Base-by-base conservation (phyloP, 2,329 filamentous ascomycete genomes). In the Macrophomina pseudophaseolina region DNA sequence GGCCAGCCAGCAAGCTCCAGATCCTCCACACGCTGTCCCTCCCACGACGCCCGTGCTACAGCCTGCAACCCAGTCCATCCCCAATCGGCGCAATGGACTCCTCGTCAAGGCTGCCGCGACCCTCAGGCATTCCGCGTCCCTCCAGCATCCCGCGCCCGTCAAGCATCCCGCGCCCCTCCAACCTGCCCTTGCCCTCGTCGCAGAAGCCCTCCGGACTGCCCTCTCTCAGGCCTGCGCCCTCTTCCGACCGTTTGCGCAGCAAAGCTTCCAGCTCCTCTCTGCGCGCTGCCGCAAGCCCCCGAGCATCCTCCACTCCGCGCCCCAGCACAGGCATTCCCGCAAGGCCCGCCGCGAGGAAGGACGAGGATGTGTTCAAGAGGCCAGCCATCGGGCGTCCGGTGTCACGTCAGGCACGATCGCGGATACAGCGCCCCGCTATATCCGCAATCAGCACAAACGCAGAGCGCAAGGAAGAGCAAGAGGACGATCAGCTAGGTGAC, bases 81-180 rank as follows among this genome's bases (percentile, higher is more conserved):
- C 59, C 62, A 49, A 52, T 65, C 67, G 59, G 72, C 71, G 38
- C 67, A 56, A 68, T 79, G 77, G 76, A 79, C 52, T 71, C 70
- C 32, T 68, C 70, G 6, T 68, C 74, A 30, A 69, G 69, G 48
- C 70, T 72, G 67, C 72, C 72, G 60, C 60, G 60, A 23, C 54
- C 64, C 40, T 66, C 65, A 14, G 49, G 38, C 48, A 62, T 66
- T 53, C 67, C 72, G 4, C 71, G 75, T 64, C 30, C 65, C 49
- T 66, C 65, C 18, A 33, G 23, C 48, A 54, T 66, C 56, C 67
- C 72, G 7, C 71, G 76, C 33, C 68, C 73, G 18, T 78, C 78
- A 48, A 75, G 74, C 60, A 74, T 87, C 60, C 85, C 86, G 67
- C 80, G 85, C 52, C 80, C 81, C 51, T 87, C 85, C 28, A 82